Evolutionary conservation across 176 grass and related monocot species (phyloP), one percentile per base, ranked within the genome.

Genomic region (Zoysia japonica): DNA sequence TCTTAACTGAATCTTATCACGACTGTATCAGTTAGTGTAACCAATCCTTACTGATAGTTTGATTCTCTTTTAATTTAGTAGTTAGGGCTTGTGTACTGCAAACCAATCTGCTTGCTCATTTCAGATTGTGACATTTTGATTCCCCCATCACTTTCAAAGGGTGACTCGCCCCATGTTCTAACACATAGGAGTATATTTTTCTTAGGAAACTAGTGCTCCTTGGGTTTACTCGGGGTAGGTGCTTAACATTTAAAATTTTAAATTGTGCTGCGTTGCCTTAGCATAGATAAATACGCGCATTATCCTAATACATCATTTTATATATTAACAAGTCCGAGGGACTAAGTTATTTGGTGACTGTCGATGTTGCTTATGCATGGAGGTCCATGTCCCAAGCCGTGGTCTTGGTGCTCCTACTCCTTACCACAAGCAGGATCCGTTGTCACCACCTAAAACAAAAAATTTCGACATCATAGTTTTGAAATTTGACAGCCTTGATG

Each of bases 211-310:
- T 51, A 56, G 42, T 17, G 15, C 13, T 69, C 50, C 55, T 55
- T 73, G 16, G 37, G 20, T 39, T 77, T 66, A 50, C 61, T 76
- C 76, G 51, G 56, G 28, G 50, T 79, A 59, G 44, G 5, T 56
- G 65, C 69, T 83, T 42, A 44, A 78, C 64, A 70, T 79, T 66
- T 77, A 55, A 60, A 84, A 69, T 80, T 28, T 35, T 83, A 20
- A 57, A 88, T 67, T 76, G 75, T 77, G 61, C 86, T 69, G 19
- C 79, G 90, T 87, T 76, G 72, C 80, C 80, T 80, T 89, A 75
- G 78, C 68, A 65, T 81, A 47, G 62, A 71, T 57, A 85, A 91
- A 67, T 70, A 77, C 9, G 70, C 50, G 40, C 50, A 71, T 85
- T 89, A 89, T 89, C 66, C 66, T 81, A 80, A 14, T 44, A 51